A percentile compares a stretch with the other conserved stretches of the same genome.
Conservation (phyloP, 345 rosid species). For the Aethionema arabicum region DNA sequence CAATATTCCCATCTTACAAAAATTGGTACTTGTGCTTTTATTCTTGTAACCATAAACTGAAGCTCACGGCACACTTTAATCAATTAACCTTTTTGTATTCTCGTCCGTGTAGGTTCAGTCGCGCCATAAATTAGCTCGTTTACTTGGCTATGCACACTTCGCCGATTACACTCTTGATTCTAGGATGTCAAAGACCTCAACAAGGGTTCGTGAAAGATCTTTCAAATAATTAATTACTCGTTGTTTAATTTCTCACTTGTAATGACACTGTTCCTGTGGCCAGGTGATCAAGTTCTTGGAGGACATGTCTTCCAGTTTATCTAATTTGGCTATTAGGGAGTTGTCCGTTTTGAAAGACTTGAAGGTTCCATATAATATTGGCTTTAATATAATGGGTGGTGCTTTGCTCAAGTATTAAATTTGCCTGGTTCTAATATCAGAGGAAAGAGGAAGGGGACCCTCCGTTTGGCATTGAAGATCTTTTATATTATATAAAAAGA, state of each 20-base stretch:
- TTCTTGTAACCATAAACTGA: constrained; percentile 6
- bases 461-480: constrained; percentile 84
- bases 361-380: constrained; percentile 53
- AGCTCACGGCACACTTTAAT: constrained; percentile 19
- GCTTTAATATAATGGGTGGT: constrained; percentile 22
- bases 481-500: constrained; percentile 75
- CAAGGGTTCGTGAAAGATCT: constrained; percentile 57
- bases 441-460: constrained; percentile 84
- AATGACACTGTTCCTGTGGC: constrained; percentile 5
- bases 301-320: constrained; percentile 76
- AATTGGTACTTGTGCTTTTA: constrained; percentile 54
- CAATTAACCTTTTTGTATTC: constrained; percentile 17
- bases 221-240: constrained; percentile 12
- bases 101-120: constrained; percentile 57
- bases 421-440: constrained; percentile 44
- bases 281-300: constrained; percentile 92
- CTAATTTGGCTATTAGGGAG: constrained; percentile 70
- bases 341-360: constrained; percentile 67
- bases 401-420: constrained; percentile 21
- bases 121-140: constrained; percentile 83
- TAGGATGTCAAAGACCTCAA: constrained; percentile 82
- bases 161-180: constrained; percentile 79
- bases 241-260: constrained; percentile 4
- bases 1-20: constrained; percentile 72
- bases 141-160: constrained; percentile 81